Base-by-base conservation (phyloP, 1,284 basidiomycete species). In the Hemileia vastatrix region DNA sequence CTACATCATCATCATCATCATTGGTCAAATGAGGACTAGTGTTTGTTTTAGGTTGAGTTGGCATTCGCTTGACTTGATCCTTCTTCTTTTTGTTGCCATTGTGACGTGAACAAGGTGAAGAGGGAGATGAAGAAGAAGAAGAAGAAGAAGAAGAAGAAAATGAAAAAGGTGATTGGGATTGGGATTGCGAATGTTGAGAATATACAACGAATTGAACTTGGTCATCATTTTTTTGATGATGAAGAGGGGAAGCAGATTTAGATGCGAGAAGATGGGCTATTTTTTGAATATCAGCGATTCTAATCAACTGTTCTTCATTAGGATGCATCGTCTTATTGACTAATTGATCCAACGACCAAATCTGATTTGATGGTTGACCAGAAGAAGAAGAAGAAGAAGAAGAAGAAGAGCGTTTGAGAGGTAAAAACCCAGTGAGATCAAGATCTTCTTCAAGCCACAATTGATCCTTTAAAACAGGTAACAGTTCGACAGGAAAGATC, bases 251-350 rank as follows among this genome's bases (percentile, higher is more conserved):
- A 31, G 11, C 48, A 19, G 43, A 23, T 44, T 59, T 51, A 19
- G 40, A 24, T 11, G 81, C 82, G n/a, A 92, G 73, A 6, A 77
- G 77, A 65, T 80, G 81, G 1, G 86, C 87, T 71, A 96, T 92
- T 24, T 81, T 79, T 57, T 93, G 79, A 52, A 97, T 78, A 76
- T 96, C 93, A 32, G 83, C 81, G 58, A 97, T 88, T 64, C 94
- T 82, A 90, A 95, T 94, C 53, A 96, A 78, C 71, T 93, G 88
- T 78, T 93, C 90, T 68, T 90, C 91, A 69, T 95, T 96, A 2
- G 93, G 93, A 78, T 95, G 93, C 6, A 86, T 57, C 44, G 40
- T 49, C 49, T 24, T 54, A 19, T 19, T 57, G 31, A 45, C 48
- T 24, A 57, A 52, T 43, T 48, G 47, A 24, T 53, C 64, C 62